A percentile compares a stretch with the other conserved stretches of the same genome.
phyloP scores from a whole-genome alignment of 129 eudicot species.

The Flaveria sonorensis region DNA sequence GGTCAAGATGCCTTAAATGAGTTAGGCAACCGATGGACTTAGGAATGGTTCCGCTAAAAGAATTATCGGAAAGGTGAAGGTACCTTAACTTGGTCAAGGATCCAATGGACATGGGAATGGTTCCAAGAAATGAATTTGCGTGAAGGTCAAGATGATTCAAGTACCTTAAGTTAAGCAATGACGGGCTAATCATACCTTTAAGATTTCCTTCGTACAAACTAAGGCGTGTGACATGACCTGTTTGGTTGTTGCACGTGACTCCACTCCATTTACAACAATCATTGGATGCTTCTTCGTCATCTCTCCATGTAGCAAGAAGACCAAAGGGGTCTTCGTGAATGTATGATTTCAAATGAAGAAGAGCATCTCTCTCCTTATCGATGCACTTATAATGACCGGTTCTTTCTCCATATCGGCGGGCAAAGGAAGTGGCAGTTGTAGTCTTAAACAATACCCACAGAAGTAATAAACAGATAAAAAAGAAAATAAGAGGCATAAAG shows the following conservation, averaged over 20 bases:
- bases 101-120: slow-evolving; percentile 22
- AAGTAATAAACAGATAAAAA: not conserved
- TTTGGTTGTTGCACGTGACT: slow-evolving; percentile 15
- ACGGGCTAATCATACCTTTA: slow-evolving; percentile 32
- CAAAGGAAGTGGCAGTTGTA: not conserved
- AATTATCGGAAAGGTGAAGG: not conserved
- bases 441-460: not conserved
- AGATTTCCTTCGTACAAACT: not conserved
- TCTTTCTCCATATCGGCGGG: not conserved
- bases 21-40: slow-evolving; percentile 9
- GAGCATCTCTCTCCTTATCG: slow-evolving; percentile 1
- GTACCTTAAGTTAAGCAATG: slow-evolving; percentile 31
- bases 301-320: slow-evolving; percentile 27
- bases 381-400: not conserved
- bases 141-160: slow-evolving; percentile 14
- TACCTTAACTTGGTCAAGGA: not conserved
- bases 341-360: not conserved
- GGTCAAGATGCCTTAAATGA: slow-evolving; percentile 4
- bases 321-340: not conserved
- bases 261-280: slow-evolving; percentile 23
- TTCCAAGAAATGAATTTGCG: not conserved
- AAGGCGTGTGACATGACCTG: slow-evolving; percentile 33
- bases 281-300: not conserved
- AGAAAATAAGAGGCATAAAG: not conserved
- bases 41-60: not conserved